Evolutionary conservation across 441 rosid genomes (phyloP).

Genomic region (Syzygium syzygioides): DNA sequence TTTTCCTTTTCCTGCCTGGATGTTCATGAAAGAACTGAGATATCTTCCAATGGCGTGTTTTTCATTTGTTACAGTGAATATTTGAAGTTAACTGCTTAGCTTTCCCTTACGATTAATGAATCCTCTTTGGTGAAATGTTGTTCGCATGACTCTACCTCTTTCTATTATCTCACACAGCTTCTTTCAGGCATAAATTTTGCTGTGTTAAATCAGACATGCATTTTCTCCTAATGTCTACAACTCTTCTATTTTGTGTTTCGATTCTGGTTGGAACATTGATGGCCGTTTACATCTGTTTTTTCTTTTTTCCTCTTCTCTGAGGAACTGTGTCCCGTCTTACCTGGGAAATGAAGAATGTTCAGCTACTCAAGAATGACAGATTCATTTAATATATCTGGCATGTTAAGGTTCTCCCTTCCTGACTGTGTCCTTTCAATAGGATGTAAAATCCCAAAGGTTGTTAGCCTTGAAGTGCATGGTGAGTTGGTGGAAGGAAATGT

Average conservation of each 20-base stretch:
- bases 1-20: not conserved
- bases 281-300: not conserved
- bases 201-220: not conserved
- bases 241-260: not conserved
- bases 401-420: constrained; percentile 5
- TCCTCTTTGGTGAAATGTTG: not conserved
- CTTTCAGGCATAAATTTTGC: not conserved
- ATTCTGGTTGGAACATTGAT: not conserved
- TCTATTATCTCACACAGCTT: not conserved
- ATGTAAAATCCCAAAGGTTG: constrained; percentile 90
- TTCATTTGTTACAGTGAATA: not conserved
- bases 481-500: constrained; percentile 83
- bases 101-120: not conserved
- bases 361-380: not conserved
- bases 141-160: not conserved
- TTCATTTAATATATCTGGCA: not conserved
- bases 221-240: not conserved
- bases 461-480: constrained; percentile 82
- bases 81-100: not conserved
- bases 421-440: constrained; percentile 38
- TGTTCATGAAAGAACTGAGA: not conserved
- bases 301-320: not conserved
- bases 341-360: not conserved
- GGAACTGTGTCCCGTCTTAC: not conserved
- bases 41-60: not conserved